These are phyloP conservation scores for Thalassiosira profunda DNA, from an alignment of 108 stramenopile genomes.

Conservation along the genomic window DNA sequence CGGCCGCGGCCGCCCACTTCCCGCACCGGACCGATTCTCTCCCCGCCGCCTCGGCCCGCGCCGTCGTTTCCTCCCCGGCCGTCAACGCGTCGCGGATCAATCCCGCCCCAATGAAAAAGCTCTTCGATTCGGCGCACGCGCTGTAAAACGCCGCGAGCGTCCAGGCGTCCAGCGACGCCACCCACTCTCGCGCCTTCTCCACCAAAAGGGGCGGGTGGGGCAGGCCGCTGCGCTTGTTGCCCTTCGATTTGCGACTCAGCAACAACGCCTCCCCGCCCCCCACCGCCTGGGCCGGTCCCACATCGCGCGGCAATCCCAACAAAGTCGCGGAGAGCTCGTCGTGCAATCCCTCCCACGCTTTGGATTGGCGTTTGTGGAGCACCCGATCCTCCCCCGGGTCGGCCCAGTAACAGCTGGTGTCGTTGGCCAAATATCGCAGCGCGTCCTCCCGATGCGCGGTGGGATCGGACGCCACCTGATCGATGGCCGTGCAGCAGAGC, in stretches of 20 bases:
- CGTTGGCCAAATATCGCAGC: constrained; percentile 84
- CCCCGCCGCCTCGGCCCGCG: neutral
- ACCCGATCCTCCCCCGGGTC: constrained; percentile 83
- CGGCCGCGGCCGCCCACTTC: constrained; percentile 79
- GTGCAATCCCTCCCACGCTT: constrained; percentile 77
- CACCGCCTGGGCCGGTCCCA: constrained; percentile 60
- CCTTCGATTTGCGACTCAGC: constrained; percentile 62
- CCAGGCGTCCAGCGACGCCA: constrained; percentile 86
- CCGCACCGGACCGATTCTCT: constrained; percentile 20
- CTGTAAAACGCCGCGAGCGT: constrained; percentile 81
- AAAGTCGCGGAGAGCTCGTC: constrained; percentile 24
- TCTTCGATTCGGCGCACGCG: constrained; percentile 90
- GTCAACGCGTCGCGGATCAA: constrained; percentile 45
- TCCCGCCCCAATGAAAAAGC: constrained; percentile 86
- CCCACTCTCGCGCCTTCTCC: constrained; percentile 53
- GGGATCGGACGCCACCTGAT: constrained; percentile 76
- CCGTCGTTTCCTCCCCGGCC: neutral
- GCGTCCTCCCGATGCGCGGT: constrained; percentile 44
- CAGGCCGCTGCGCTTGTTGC: constrained; percentile 57
- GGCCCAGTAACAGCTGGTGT: constrained; percentile 92
- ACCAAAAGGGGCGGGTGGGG: constrained; percentile 81
- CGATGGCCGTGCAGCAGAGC: constrained; percentile 90
- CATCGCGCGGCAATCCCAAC: constrained; percentile 46
- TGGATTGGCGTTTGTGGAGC: constrained; percentile 71
- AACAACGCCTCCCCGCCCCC: constrained; percentile 75